Evolutionary conservation across 2,329 filamentous ascomycete species (phyloP).

Genomic region (Pseudopyrenochaeta lycopersici): DNA sequence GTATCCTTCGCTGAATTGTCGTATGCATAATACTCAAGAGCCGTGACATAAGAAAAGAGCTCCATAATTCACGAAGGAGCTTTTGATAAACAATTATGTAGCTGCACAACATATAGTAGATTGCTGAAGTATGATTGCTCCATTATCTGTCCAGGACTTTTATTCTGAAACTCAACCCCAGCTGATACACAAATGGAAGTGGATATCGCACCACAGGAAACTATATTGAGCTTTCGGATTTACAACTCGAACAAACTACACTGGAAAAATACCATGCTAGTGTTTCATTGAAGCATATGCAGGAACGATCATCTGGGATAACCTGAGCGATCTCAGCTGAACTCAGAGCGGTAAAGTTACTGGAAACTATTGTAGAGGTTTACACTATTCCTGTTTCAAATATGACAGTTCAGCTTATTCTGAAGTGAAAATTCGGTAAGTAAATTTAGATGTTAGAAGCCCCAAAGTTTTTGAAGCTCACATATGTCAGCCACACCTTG

Average conservation of each 20-base stretch:
- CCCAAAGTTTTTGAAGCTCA: too few relatives aligned
- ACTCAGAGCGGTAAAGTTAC: constrained; percentile 60
- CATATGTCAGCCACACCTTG: too few relatives aligned
- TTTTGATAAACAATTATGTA: too few relatives aligned
- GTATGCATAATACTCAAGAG: constrained; percentile 57
- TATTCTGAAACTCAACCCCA: too few relatives aligned
- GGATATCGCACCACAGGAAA: too few relatives aligned
- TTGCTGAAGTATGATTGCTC: too few relatives aligned
- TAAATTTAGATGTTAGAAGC: too few relatives aligned
- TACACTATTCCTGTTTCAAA: too few relatives aligned
- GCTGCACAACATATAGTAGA: constrained; percentile 46
- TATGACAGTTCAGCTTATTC: too few relatives aligned
- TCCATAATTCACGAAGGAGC: constrained; percentile 52
- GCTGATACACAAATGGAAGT: too few relatives aligned
- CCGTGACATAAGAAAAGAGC: constrained; percentile 55
- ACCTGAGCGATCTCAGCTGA: constrained; percentile 65
- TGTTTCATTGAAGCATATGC: constrained; percentile 59
- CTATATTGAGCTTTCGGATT: constrained; percentile 47
- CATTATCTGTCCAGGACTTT: too few relatives aligned
- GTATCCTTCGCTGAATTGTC: constrained; percentile 54
- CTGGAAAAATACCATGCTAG: constrained; percentile 58
- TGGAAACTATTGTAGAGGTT: constrained; percentile 60
- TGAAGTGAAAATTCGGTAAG: too few relatives aligned
- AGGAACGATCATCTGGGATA: constrained; percentile 69
- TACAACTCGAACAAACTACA: constrained; percentile 59